A percentile compares a stretch with the other conserved stretches of the same genome.
Evolutionary conservation across 2,329 filamentous ascomycete species (phyloP).

Genomic region (Aspergillus arachidicola): DNA sequence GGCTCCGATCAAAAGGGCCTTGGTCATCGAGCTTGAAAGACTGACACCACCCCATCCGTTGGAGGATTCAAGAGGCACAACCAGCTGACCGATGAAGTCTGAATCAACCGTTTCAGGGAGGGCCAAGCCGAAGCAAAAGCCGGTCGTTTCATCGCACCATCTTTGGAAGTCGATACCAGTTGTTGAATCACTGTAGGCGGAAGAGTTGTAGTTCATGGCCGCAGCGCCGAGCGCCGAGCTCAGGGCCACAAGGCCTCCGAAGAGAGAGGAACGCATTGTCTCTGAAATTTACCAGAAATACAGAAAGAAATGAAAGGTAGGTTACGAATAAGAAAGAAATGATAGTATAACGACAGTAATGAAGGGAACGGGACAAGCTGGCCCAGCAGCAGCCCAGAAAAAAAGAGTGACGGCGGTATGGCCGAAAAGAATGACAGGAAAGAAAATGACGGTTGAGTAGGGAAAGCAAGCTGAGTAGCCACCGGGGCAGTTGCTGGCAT

Average conservation of each 20-base stretch:
- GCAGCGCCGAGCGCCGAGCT: conserved; percentile 17
- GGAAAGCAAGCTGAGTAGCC: conserved; percentile 4
- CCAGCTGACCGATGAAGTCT: conserved; percentile 21
- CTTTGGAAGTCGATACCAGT: conserved; percentile 22
- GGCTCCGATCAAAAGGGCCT: conserved; percentile 18
- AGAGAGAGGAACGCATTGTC: conserved; percentile 16
- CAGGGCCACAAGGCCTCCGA: conserved; percentile 15
- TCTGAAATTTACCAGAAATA: conserved; percentile 8
- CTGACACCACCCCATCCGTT: conserved; percentile 25
- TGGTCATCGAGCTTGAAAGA: conserved; percentile 18
- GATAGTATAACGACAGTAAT: conserved; percentile 12
- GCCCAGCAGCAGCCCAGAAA: conserved; percentile 19
- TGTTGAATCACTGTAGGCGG: conserved; percentile 19
- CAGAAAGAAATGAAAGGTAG: conserved; percentile 7
- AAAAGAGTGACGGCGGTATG: conserved; percentile 13
- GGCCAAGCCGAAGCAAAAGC: conserved; percentile 22
- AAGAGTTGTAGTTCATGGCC: conserved; percentile 16
- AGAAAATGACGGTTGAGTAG: conserved; percentile 3
- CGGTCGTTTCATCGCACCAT: conserved; percentile 20
- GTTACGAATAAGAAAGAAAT: conserved; percentile 1
- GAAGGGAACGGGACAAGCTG: conserved; percentile 15
- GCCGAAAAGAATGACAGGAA: conserved; percentile 12
- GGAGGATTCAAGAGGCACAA: conserved; percentile 17
- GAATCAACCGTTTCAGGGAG: conserved; percentile 17
- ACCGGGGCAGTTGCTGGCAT: conserved; percentile 4